Conservation (phyloP, 768 basidiomycete genomes). For the Boletus rubescentipes region DNA sequence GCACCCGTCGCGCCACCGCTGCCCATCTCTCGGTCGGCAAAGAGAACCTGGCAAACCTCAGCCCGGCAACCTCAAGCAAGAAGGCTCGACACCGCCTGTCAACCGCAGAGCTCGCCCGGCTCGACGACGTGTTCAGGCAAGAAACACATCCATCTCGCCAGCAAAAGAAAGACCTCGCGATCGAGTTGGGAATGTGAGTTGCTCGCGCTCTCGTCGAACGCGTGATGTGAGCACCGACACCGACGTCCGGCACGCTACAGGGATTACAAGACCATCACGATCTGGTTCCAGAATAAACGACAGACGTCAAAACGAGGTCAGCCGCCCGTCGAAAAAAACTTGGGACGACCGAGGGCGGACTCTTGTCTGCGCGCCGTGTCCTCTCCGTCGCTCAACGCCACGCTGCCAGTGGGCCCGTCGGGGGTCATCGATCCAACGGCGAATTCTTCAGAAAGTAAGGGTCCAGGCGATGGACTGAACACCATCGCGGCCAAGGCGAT, state of each 20-base stretch:
- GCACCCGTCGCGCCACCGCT: conserved; percentile 25
- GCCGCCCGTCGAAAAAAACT: neutral
- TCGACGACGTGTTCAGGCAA: conserved; percentile 28
- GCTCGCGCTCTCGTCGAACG: neutral
- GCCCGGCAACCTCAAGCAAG: conserved; percentile 9
- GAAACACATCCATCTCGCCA: conserved; percentile 33
- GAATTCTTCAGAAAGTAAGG: neutral
- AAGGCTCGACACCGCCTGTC: conserved; percentile 42
- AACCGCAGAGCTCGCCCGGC: conserved; percentile 24
- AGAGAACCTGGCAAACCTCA: conserved; percentile 10
- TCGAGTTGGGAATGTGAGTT: conserved; percentile 30
- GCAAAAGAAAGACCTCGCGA: conserved; percentile 29
- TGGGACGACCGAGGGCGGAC: conserved; percentile 9
- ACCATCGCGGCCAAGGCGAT: conserved; percentile 14
- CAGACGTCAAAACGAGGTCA: conserved; percentile 45
- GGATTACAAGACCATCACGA: conserved; percentile 51
- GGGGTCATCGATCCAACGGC: neutral
- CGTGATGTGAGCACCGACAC: neutral
- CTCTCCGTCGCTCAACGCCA: conserved; percentile 30
- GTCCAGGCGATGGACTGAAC: neutral
- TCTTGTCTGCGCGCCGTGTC: conserved; percentile 30
- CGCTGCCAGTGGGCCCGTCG: conserved; percentile 16
- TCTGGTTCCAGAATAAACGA: conserved; percentile 84
- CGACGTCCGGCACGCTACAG: conserved; percentile 19
- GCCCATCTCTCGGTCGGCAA: conserved; percentile 12